A percentile compares a stretch with the other conserved stretches of the same genome.
These are phyloP conservation scores for Camellia sinensis DNA, from an alignment of 148 eudicot species.

Conservation along the genomic window DNA sequence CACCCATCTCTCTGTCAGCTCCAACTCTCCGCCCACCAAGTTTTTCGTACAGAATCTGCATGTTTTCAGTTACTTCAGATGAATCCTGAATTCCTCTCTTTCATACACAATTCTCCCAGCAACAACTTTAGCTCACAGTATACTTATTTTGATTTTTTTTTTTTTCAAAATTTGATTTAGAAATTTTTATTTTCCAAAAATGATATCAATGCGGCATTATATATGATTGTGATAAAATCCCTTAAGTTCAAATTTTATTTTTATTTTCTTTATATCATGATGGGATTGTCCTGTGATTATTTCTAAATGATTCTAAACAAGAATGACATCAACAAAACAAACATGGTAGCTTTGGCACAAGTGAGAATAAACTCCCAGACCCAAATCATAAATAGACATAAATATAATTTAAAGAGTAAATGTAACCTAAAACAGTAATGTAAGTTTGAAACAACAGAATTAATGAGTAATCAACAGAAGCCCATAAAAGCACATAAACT, in stretches of 20 bases:
- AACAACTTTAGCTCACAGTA: neutral
- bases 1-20: conserved; percentile 9
- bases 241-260: neutral
- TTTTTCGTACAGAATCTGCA: conserved; percentile 21
- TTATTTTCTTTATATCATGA: neutral
- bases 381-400: conserved; percentile 4
- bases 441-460: conserved; percentile 2
- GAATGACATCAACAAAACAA: neutral
- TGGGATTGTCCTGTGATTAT: neutral
- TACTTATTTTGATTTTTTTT: neutral
- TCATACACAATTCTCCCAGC: neutral
- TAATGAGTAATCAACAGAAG: conserved; percentile 5
- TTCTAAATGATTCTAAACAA: neutral
- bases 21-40: conserved; percentile 10
- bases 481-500: neutral
- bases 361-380: neutral
- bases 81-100: neutral
- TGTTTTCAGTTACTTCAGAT: conserved; percentile 2
- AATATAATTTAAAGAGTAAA: neutral
- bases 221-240: too few relatives aligned
- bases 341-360: neutral
- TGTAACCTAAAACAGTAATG: conserved; percentile 4
- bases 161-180: neutral
- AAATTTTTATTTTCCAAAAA: too few relatives aligned
- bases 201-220: too few relatives aligned